Evolutionary conservation across 257 asterid genomes (phyloP), one percentile per base, ranked within the genome.

Genomic region (Henckelia pumila): DNA sequence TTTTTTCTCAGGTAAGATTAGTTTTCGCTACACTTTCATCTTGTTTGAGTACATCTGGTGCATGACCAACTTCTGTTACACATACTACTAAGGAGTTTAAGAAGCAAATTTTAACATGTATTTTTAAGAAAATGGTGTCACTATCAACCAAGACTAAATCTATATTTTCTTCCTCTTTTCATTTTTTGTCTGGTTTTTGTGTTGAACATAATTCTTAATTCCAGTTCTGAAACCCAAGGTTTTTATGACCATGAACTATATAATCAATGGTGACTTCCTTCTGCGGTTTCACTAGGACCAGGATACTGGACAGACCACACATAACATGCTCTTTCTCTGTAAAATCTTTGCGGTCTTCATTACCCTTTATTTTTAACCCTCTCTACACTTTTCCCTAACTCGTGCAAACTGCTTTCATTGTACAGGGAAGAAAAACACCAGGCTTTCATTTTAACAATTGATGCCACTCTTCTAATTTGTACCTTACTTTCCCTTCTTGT

Each of bases 1-100:
- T 16, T 86, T 93, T 73, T 80, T 90, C 76, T 68, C 77, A 24
- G 97, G 98, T 92, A 81, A 74, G 78, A 66, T 66, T 69, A 20
- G 3, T 22, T 22, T 67, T 10, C 21, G 44, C 67, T 24, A 16
- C 25, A 26, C 56, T 44, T 23, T 66, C 30, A 58, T 13, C 56
- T 32, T 63, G 32, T 21, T 40, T 64, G 55, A 61, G 71, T 70
- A 57, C 35, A 49, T 71, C 29, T 21, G 13, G 37, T 59, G 66
- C 63, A 52, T 37, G 20, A 55, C 56, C 30, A 32, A 65, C 66
- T 56, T 44, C 63, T 32, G 52, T 49, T 44, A 32, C 30, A 30
- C 47, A 64, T 17, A 40, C 49, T 24, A 53, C 52, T 10, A 40
- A 63, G 63, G 59, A 33, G 73, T 66, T 61, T 24, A 59, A 49